Evolutionary conservation across 2,329 filamentous ascomycete genomes (phyloP).

Genomic region (Beauveria rudraprayagi): DNA sequence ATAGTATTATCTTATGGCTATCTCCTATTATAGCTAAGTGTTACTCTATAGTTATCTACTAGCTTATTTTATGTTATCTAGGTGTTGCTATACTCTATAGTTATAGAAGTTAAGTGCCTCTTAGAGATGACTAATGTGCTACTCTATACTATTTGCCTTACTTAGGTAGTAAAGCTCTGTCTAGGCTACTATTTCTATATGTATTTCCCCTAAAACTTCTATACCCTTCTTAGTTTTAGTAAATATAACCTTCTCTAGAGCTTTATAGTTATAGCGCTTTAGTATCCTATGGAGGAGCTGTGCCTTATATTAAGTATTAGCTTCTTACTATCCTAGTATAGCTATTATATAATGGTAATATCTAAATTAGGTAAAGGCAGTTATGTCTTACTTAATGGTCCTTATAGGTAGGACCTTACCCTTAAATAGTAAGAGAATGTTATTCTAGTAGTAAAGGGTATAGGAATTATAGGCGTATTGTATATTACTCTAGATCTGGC

Average conservation of each 20-base stretch:
- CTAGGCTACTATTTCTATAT: background rate
- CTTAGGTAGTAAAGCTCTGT: background rate
- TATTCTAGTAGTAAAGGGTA: background rate
- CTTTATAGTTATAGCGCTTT: background rate
- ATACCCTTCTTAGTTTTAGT: background rate
- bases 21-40: background rate
- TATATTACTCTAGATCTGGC: background rate
- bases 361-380: background rate
- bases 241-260: background rate
- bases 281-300: background rate
- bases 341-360: background rate
- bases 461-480: background rate
- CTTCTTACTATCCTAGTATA: background rate
- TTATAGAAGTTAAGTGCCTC: background rate
- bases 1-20: background rate
- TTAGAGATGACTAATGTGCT: background rate
- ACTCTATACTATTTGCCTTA: background rate
- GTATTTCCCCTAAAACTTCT: background rate
- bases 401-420: background rate
- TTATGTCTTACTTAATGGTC: background rate
- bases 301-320: background rate
- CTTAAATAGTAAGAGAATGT: background rate
- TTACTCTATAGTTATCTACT: background rate
- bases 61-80: background rate
- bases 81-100: background rate